phyloP scores from a whole-genome alignment of 2,329 filamentous ascomycete species.

The Westerdykella aurantiaca region DNA sequence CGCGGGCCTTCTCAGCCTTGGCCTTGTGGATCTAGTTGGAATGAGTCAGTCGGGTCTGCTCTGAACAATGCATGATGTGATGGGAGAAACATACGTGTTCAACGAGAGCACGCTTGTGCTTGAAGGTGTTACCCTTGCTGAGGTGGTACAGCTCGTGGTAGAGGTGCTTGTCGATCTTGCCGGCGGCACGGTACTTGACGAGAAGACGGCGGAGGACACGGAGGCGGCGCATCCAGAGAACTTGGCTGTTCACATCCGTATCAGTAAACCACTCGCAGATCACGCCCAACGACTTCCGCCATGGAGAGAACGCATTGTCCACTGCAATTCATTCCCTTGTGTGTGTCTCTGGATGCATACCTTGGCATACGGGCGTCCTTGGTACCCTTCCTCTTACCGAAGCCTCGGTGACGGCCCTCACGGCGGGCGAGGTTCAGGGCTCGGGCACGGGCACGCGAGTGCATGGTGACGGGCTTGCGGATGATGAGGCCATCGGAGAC shows the following conservation, averaged over 20 bases:
- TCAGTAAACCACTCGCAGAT: constrained; percentile 24
- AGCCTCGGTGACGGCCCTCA: constrained; percentile 95
- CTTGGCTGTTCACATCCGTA: constrained; percentile 59
- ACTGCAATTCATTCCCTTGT: background rate
- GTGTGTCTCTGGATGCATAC: constrained; percentile 50
- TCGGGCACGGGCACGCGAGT: constrained; percentile 94
- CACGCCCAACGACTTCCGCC: constrained; percentile 1
- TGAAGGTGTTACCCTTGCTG: constrained; percentile 99
- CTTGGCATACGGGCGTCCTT: constrained; percentile 98
- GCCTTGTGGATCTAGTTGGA: constrained; percentile 87
- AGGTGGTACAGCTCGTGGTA: constrained; percentile 99
- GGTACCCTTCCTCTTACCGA: constrained; percentile 99
- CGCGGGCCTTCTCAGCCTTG: constrained; percentile 98
- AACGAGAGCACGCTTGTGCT: constrained; percentile 99
- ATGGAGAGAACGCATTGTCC: background rate
- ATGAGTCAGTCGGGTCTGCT: constrained; percentile 22
- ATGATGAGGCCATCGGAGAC: constrained; percentile 99
- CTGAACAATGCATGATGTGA: constrained; percentile 35
- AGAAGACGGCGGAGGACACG: constrained; percentile 98
- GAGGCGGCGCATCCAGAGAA: constrained; percentile 99
- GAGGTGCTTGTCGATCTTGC: constrained; percentile 99
- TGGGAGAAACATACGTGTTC: constrained; percentile 80
- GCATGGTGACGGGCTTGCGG: constrained; percentile 99
- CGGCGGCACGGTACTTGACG: constrained; percentile 98
- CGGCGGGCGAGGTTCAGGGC: constrained; percentile 91